Evolutionary conservation across 169 alveolate genomes (phyloP), one percentile per base, ranked within the genome.

Genomic region (Cyclospora cayetanensis): DNA sequence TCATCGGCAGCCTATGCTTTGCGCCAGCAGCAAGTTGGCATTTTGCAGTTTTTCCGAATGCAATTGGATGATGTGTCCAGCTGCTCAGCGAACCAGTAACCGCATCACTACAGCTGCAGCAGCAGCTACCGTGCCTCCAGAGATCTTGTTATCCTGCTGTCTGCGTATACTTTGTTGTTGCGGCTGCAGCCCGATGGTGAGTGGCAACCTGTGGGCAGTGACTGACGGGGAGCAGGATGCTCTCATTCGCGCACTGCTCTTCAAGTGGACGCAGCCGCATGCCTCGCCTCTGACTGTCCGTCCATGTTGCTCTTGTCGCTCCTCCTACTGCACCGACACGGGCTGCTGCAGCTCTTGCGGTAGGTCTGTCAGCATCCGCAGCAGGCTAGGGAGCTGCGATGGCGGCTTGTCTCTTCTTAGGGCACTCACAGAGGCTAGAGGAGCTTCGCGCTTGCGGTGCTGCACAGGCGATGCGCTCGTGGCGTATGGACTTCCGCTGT

Each of bases 181-280:
- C 77, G 41, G 90, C 90, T 80, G 79, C 77, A 88, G 95, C 79
- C 91, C 94, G 74, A 83, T 94, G 83, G 93, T 94, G 42, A 68
- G 92, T 39, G 96, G 96, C 34, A 93, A 93, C 80, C 91, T 94
- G 37, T 94, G 96, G 96, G 89, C 90, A 9, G 93, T 94, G 41
- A 94, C 96, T 22, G 96, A 94, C 43, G 95, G 95, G 31, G 96
- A 94, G 83, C 93, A 91, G 20, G 96, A 94, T 46, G 95, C 95
- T 34, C 72, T 94, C 35, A 88, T 95, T 12, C 94, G 93, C 31
- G 92, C 93, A 52, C 93, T 94, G 83, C 93, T 94, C 37, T 94
- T 95, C 94, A 94, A 94, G 85, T 94, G 96, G 96, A 94, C 96
- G 35, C 96, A 94, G 91, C 94, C 94, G 29, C 76, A 77, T 65